Percentiles rank a stretch among this genome's conserved stretches.
Conservation (phyloP, 305 asterid species). For the Withania somnifera region DNA sequence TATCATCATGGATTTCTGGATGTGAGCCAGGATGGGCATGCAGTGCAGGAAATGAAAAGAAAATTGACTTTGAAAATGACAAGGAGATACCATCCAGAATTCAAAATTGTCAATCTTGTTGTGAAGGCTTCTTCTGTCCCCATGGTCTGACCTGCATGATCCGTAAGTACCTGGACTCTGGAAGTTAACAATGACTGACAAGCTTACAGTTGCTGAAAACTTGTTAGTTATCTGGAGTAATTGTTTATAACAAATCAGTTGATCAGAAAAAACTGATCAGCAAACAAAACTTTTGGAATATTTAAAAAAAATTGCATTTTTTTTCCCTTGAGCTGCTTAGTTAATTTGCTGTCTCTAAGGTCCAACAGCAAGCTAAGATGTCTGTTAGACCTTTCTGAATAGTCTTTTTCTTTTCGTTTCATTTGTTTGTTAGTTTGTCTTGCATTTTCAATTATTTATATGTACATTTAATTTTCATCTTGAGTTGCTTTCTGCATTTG, state of each 20-base stretch:
- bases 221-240: neutral
- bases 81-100: slow-evolving; percentile 45
- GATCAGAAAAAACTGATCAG: neutral
- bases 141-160: slow-evolving; percentile 93
- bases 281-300: neutral
- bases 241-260: neutral
- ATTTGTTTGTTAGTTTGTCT: neutral
- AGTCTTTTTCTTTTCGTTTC: neutral
- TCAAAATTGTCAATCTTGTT: slow-evolving; percentile 53
- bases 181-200: neutral
- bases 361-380: neutral
- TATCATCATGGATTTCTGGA: slow-evolving; percentile 58
- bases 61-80: slow-evolving; percentile 33
- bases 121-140: slow-evolving; percentile 96
- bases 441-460: neutral
- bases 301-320: neutral
- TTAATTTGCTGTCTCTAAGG: neutral
- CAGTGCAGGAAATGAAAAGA: slow-evolving; percentile 27
- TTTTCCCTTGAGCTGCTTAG: neutral
- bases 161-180: slow-evolving; percentile 35
- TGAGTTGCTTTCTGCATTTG: neutral
- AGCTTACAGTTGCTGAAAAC: neutral
- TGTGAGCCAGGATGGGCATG: slow-evolving; percentile 99
- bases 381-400: neutral
- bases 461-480: neutral